Evolutionary conservation across 495 filamentous ascomycete genomes (phyloP).

Genomic region (Talaromyces proteolyticus): DNA sequence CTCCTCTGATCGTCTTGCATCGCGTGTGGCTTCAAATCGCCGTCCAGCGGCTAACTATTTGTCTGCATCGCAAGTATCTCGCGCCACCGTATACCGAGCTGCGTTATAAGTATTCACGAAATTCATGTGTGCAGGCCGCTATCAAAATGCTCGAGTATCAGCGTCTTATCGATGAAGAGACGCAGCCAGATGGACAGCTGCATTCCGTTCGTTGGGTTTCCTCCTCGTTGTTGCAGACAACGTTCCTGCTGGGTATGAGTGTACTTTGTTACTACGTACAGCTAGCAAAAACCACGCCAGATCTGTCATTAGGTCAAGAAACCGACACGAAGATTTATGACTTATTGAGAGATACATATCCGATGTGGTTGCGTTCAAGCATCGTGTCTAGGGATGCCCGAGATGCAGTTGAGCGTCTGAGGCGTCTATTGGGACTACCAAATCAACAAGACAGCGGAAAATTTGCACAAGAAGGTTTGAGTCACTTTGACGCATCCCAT

Average conservation of each 20-base stretch:
- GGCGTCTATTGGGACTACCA: not conserved
- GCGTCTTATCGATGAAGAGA: conserved; percentile 23
- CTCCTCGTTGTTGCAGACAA: conserved; percentile 23
- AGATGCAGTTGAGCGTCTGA: conserved; percentile 4
- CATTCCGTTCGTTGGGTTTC: conserved; percentile 24
- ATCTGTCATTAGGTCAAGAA: conserved; percentile 7
- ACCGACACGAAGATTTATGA: conserved; percentile 11
- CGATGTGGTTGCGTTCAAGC: conserved; percentile 12
- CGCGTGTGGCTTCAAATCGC: too few relatives aligned
- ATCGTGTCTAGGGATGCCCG: conserved; percentile 4
- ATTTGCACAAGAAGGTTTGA: too few relatives aligned
- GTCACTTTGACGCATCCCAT: too few relatives aligned
- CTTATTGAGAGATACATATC: conserved; percentile 12
- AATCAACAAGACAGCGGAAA: too few relatives aligned
- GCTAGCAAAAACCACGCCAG: conserved; percentile 6
- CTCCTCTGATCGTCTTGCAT: conserved; percentile 79
- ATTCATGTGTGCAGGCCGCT: too few relatives aligned
- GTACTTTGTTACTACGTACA: conserved; percentile 31
- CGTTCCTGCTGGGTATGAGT: conserved; percentile 30
- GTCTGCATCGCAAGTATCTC: conserved; percentile 80
- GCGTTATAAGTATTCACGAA: too few relatives aligned
- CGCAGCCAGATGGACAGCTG: conserved; percentile 24
- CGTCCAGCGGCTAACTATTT: too few relatives aligned
- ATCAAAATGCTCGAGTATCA: conserved; percentile 29
- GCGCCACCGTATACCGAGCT: too few relatives aligned